A percentile compares a stretch with the other conserved stretches of the same genome.
phyloP scores from a whole-genome alignment of 1,139 yeast genomes.

The Ogataea hybrid region DNA sequence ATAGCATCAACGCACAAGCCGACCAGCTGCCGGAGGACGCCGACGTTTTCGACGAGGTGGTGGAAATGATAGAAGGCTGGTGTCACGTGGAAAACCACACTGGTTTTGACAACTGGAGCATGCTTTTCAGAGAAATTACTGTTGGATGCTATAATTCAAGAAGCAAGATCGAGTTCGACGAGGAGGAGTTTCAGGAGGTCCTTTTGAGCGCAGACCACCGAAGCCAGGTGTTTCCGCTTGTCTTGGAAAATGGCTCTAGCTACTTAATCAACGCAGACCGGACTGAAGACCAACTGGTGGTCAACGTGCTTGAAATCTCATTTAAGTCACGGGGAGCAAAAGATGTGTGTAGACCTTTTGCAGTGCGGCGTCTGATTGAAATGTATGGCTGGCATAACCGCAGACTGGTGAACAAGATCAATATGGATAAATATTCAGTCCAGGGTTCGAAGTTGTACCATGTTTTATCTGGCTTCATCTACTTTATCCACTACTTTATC shows the following conservation, averaged over 20 bases:
- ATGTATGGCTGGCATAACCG: too few species aligned
- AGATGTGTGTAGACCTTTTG: too few species aligned
- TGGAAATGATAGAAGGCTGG: slow-evolving; percentile 29
- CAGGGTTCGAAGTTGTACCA: too few species aligned
- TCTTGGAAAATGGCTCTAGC: slow-evolving; percentile 28
- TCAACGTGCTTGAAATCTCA: slow-evolving; percentile 29
- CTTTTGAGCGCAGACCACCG: slow-evolving; percentile 23
- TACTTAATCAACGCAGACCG: slow-evolving; percentile 28
- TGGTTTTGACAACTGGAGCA: slow-evolving; percentile 18
- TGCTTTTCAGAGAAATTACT: slow-evolving; percentile 26
- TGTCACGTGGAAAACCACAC: slow-evolving; percentile 15
- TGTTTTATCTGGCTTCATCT: too few species aligned
- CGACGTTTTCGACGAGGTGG: slow-evolving; percentile 27
- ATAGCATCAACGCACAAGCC: slow-evolving; percentile 19
- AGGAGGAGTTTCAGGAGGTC: slow-evolving; percentile 24
- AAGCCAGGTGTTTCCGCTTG: slow-evolving; percentile 31
- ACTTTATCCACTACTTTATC: too few species aligned
- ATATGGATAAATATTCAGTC: too few species aligned
- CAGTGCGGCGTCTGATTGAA: too few species aligned
- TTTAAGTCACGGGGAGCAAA: too few species aligned
- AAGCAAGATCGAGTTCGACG: slow-evolving; percentile 30
- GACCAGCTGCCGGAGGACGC: slow-evolving; percentile 23
- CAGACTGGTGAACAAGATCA: too few species aligned
- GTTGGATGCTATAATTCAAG: slow-evolving; percentile 25
- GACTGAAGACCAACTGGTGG: slow-evolving; percentile 15